These are phyloP conservation scores for Fusarium camptoceras DNA, from an alignment of 2,329 filamentous ascomycete genomes.

Conservation along the genomic window DNA sequence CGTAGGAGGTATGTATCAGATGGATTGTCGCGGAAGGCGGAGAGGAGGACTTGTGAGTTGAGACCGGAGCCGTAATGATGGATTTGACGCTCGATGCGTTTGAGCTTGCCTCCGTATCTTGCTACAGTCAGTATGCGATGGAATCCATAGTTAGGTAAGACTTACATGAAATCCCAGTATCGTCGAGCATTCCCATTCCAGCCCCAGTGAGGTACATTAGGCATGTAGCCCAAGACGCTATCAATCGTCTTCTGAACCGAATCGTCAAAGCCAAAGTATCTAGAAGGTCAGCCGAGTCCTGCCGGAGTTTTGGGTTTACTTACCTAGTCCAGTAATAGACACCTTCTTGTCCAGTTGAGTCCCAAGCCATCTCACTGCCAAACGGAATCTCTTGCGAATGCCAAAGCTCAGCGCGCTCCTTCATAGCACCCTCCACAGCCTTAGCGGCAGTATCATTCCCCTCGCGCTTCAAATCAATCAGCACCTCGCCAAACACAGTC, in stretches of 20 bases:
- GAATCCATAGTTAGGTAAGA: fast-evolving
- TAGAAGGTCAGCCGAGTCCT: slow-evolving; percentile 8
- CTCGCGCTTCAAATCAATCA: slow-evolving; percentile 64
- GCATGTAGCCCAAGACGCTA: slow-evolving; percentile 67
- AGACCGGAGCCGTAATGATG: slow-evolving; percentile 72
- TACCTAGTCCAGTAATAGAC: slow-evolving; percentile 69
- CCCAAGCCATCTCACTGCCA: slow-evolving; percentile 72
- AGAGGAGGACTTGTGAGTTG: slow-evolving; percentile 66
- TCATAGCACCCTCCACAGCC: slow-evolving; percentile 60
- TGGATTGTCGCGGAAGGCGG: slow-evolving; percentile 60
- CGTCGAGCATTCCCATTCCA: slow-evolving; percentile 71
- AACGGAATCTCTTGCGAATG: slow-evolving; percentile 64
- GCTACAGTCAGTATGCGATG: neutral
- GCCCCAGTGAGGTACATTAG: slow-evolving; percentile 70
- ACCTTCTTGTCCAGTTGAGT: slow-evolving; percentile 71
- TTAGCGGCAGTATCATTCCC: slow-evolving; percentile 54
- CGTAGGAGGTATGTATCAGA: slow-evolving; percentile 63
- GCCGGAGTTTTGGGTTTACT: fast-evolving
- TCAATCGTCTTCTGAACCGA: slow-evolving; percentile 63
- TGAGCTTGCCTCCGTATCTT: slow-evolving; percentile 58
- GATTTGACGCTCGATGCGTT: slow-evolving; percentile 57
- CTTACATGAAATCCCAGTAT: slow-evolving; percentile 70
- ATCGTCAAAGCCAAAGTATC: slow-evolving; percentile 61
- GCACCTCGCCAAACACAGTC: slow-evolving; percentile 65
- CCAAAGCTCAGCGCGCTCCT: slow-evolving; percentile 62